phyloP scores from a whole-genome alignment of 1,139 yeast genomes.

The Pichia sp. region DNA sequence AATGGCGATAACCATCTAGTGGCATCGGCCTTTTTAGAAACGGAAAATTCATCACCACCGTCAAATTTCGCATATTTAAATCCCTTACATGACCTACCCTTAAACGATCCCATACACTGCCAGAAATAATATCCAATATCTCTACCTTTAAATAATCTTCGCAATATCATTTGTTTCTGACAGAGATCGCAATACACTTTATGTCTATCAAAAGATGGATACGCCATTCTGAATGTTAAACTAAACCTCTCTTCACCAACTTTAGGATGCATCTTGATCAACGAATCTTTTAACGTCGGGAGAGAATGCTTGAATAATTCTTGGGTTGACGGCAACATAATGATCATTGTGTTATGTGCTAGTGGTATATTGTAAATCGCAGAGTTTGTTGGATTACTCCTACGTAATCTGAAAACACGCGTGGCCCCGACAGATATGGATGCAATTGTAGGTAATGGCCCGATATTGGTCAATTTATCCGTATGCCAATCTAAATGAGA shows the following conservation, averaged over 20 bases:
- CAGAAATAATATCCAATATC: constrained; percentile 53
- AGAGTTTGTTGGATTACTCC: constrained; percentile 30
- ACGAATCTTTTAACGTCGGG: constrained; percentile 38
- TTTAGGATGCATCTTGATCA: constrained; percentile 38
- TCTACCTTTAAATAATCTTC: constrained; percentile 45
- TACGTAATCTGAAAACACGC: constrained; percentile 58
- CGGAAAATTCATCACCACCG: constrained; percentile 4
- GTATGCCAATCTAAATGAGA: constrained; percentile 71
- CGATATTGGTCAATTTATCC: constrained; percentile 65
- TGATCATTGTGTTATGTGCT: constrained; percentile 62
- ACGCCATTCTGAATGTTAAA: constrained; percentile 60
- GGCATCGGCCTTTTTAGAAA: background rate
- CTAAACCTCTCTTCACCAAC: constrained; percentile 55
- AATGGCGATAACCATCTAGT: constrained; percentile 12
- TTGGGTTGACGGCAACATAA: constrained; percentile 79
- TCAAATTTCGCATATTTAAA: constrained; percentile 50
- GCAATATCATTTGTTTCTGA: constrained; percentile 42
- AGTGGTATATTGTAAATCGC: constrained; percentile 50
- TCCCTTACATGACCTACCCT: constrained; percentile 42
- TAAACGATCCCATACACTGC: constrained; percentile 45
- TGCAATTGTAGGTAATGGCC: constrained; percentile 66
- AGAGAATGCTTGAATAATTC: constrained; percentile 66
- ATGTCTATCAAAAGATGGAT: constrained; percentile 34
- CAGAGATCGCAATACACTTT: constrained; percentile 54
- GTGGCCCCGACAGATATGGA: constrained; percentile 67